These are phyloP conservation scores for Dissoconium aciculare DNA, from an alignment of 2,329 filamentous ascomycete genomes.

Conservation along the genomic window DNA sequence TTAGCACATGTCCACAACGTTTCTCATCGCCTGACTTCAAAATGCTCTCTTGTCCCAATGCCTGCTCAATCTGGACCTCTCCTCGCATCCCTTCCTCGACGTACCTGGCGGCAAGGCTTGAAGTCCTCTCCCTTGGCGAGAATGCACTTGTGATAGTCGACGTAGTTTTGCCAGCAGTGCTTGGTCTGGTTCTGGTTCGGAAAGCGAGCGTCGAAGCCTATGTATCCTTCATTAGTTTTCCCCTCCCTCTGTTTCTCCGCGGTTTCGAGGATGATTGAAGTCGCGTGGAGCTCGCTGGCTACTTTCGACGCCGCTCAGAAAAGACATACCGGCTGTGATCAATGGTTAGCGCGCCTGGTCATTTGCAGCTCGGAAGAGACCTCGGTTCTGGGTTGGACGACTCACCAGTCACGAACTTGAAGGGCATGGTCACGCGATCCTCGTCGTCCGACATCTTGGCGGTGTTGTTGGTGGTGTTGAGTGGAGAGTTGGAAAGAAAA, in stretches of 20 bases:
- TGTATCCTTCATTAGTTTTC: not conserved
- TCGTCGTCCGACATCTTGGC: constrained; percentile 83
- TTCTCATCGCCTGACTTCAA: not conserved
- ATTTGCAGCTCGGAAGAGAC: constrained; percentile 20
- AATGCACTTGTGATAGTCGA: constrained; percentile 99
- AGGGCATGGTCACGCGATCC: constrained; percentile 90
- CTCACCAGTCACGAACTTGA: constrained; percentile 99
- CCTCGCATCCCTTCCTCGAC: not conserved
- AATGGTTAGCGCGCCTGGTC: constrained; percentile 17
- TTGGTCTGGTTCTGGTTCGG: constrained; percentile 97
- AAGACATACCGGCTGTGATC: constrained; percentile 23
- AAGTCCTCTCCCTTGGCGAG: constrained; percentile 97
- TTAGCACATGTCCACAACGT: not conserved
- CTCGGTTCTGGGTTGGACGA: constrained; percentile 13
- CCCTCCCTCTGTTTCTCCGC: not conserved
- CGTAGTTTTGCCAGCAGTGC: constrained; percentile 99
- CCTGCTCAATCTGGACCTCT: not conserved
- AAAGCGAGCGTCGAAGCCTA: constrained; percentile 98
- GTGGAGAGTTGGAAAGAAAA: constrained; percentile 4
- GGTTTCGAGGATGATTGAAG: not conserved
- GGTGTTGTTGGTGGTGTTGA: constrained; percentile 20
- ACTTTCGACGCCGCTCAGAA: too few species aligned
- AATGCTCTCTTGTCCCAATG: not conserved
- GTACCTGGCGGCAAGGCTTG: constrained; percentile 88
- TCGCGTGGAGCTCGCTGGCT: too few species aligned